These are phyloP conservation scores for Limonium bicolor DNA, from an alignment of 148 eudicot genomes.

Conservation along the genomic window DNA sequence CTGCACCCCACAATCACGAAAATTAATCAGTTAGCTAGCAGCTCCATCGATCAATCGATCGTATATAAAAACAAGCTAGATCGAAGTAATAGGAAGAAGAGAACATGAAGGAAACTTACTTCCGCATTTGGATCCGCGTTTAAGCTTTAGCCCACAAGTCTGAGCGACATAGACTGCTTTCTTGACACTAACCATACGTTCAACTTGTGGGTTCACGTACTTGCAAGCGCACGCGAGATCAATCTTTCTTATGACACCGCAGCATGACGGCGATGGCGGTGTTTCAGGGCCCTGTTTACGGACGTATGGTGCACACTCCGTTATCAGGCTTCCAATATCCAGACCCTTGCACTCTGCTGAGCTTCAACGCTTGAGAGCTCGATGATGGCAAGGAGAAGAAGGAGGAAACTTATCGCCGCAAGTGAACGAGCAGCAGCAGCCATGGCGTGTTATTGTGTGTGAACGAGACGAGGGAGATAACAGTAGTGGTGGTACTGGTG, in stretches of 20 bases:
- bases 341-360: background rate
- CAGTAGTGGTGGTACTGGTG: no score
- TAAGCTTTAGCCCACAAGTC: slow-evolving; percentile 10
- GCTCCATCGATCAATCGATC: no score
- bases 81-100: no score
- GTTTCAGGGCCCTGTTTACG: slow-evolving; percentile 11
- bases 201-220: slow-evolving; percentile 15
- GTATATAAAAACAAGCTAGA: no score
- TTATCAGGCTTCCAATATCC: slow-evolving; percentile 10
- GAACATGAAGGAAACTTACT: slow-evolving; percentile 11
- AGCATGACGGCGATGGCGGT: slow-evolving; percentile 17
- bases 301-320: slow-evolving; percentile 16
- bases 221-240: slow-evolving; percentile 26
- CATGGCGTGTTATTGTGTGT: no score
- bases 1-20: no score
- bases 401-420: no score
- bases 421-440: no score
- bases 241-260: slow-evolving; percentile 12
- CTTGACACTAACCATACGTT: slow-evolving; percentile 9
- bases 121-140: slow-evolving; percentile 25
- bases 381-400: no score
- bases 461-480: no score
- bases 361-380: no score
- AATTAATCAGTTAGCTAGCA: no score
- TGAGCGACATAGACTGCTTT: slow-evolving; percentile 23